These are phyloP conservation scores for Plectosphaerella sp. DNA, from an alignment of 2,329 filamentous ascomycete genomes.

Conservation along the genomic window DNA sequence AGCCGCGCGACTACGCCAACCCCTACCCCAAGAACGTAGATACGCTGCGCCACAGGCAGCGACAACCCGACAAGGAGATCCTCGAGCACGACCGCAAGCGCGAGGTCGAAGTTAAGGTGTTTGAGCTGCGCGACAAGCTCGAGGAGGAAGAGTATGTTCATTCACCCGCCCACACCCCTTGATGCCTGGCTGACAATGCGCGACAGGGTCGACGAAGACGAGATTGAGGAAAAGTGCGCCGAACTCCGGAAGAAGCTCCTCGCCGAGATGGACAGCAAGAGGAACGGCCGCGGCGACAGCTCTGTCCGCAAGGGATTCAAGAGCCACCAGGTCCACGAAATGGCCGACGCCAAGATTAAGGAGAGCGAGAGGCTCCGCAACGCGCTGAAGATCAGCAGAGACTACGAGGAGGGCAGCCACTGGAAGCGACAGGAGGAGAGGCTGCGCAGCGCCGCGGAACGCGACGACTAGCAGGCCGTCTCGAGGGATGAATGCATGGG, in stretches of 20 bases:
- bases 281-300: slow-evolving; percentile 17
- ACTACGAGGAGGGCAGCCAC: slow-evolving; percentile 82
- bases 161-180: slow-evolving; percentile 15
- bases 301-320: slow-evolving; percentile 63
- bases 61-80: slow-evolving; percentile 87
- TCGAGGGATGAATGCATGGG: neutral
- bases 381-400: slow-evolving; percentile 80
- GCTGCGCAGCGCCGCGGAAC: slow-evolving; percentile 38
- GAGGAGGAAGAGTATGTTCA: slow-evolving; percentile 72
- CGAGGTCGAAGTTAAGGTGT: slow-evolving; percentile 87
- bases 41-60: slow-evolving; percentile 66
- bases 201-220: slow-evolving; percentile 72
- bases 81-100: slow-evolving; percentile 91
- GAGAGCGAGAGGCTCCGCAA: slow-evolving; percentile 85
- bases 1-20: slow-evolving; percentile 72
- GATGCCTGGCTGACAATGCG: slow-evolving; percentile 8
- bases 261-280: slow-evolving; percentile 33
- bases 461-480: slow-evolving; percentile 21
- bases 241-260: slow-evolving; percentile 35
- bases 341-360: slow-evolving; percentile 92
- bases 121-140: slow-evolving; percentile 84
- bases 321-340: slow-evolving; percentile 90
- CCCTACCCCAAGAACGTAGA: slow-evolving; percentile 73
- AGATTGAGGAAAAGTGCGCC: slow-evolving; percentile 67
- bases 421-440: slow-evolving; percentile 82